Evolutionary conservation across 306 rosid genomes (phyloP).

Genomic region (Oxytropis ochrocephala): DNA sequence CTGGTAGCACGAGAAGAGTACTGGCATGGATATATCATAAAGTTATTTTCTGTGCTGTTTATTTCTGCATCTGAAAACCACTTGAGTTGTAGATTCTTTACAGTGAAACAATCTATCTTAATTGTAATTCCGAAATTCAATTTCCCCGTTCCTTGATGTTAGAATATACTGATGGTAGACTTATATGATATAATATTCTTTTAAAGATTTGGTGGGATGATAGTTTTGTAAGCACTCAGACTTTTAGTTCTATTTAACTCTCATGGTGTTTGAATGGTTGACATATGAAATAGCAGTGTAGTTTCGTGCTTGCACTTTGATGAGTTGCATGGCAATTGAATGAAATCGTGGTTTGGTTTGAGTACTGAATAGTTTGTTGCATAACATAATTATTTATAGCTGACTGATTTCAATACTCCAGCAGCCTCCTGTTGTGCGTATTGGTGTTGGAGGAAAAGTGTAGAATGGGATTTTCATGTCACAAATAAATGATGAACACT

Average conservation of each 20-base stretch:
- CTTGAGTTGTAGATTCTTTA: slow-evolving; percentile 5
- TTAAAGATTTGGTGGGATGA: background rate
- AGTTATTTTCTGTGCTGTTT: background rate
- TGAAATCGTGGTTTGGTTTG: background rate
- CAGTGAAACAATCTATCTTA: background rate
- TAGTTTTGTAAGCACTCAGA: slow-evolving; percentile 5
- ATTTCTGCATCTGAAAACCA: background rate
- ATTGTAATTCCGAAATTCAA: background rate
- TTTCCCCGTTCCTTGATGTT: background rate
- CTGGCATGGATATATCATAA: background rate
- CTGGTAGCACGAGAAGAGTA: background rate
- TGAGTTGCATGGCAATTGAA: background rate
- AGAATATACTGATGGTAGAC: background rate
- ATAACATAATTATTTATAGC: background rate
- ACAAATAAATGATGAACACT: background rate
- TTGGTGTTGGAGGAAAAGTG: background rate
- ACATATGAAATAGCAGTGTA: background rate
- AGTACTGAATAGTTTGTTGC: background rate
- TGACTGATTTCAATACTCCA: slow-evolving; percentile 4
- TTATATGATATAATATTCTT: background rate
- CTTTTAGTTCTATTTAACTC: background rate
- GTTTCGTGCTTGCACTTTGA: background rate
- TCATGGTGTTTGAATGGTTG: slow-evolving; percentile 8
- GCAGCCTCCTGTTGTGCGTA: background rate
- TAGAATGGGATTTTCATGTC: background rate